These are phyloP conservation scores for Thalassiosira sp. DNA, from an alignment of 352 stramenopile species.

Conservation along the genomic window DNA sequence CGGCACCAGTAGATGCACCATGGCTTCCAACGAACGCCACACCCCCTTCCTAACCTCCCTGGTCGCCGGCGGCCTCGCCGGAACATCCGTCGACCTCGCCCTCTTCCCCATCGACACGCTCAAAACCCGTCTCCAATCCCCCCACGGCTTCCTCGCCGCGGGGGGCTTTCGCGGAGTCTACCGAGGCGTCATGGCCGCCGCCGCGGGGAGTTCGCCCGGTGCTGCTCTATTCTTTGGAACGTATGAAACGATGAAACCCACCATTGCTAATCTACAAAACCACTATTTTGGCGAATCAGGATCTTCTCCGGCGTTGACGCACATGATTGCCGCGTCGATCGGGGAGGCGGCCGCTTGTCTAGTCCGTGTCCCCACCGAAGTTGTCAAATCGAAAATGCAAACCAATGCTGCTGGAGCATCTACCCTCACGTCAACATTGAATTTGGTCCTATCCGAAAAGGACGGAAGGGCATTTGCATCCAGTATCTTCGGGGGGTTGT, in stretches of 20 bases:
- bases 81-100: conserved; percentile 95
- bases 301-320: conserved; percentile 83
- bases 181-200: conserved; percentile 83
- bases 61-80: conserved; percentile 90
- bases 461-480: conserved; percentile 68
- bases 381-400: conserved; percentile 99
- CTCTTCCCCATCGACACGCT: conserved; percentile 98
- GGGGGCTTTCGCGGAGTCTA: conserved; percentile 92
- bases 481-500: conserved; percentile 87
- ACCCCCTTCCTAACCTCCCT: conserved; percentile 72
- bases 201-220: conserved; percentile 81
- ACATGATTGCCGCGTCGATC: conserved; percentile 93
- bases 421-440: conserved; percentile 75
- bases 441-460: conserved; percentile 84
- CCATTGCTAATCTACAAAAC: conserved; percentile 25
- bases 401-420: conserved; percentile 82
- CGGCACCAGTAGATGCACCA: too few species aligned
- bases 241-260: conserved; percentile 81
- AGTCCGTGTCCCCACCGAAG: conserved; percentile 98
- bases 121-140: conserved; percentile 97
- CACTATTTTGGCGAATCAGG: conserved; percentile 22
- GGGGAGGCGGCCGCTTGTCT: conserved; percentile 96
- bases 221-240: conserved; percentile 86
- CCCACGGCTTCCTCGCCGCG: conserved; percentile 94
- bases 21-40: conserved; percentile 28